These are phyloP conservation scores for Meripilus lineatus DNA, from an alignment of 1,284 basidiomycete genomes.

Conservation along the genomic window DNA sequence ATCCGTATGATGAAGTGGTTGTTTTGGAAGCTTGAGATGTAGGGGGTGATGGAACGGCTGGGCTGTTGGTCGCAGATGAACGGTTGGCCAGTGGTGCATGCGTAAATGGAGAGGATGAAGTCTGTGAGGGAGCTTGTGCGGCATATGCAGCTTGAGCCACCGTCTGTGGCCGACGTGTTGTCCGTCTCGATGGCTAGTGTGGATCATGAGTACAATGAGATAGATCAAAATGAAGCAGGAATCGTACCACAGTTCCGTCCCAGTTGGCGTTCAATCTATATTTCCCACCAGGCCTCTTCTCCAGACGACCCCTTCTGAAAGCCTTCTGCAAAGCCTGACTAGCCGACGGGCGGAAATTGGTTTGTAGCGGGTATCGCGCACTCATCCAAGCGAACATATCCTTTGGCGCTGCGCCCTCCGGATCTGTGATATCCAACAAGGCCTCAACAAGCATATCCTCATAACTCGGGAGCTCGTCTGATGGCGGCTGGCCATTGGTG, in stretches of 20 bases:
- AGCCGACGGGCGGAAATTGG: conserved; percentile 80
- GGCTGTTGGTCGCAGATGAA: conserved; percentile 22
- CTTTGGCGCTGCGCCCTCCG: conserved; percentile 74
- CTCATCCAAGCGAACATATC: conserved; percentile 78
- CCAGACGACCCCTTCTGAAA: conserved; percentile 68
- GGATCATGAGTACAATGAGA: neutral
- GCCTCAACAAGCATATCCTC: conserved; percentile 86
- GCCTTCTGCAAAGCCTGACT: conserved; percentile 82
- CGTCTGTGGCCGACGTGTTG: conserved; percentile 66
- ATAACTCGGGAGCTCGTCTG: conserved; percentile 74
- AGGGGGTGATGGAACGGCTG: conserved; percentile 13
- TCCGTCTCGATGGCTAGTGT: conserved; percentile 55
- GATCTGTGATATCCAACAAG: conserved; percentile 53
- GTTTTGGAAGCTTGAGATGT: conserved; percentile 7
- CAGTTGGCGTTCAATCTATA: conserved; percentile 68
- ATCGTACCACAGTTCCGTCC: conserved; percentile 73
- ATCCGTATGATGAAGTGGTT: conserved; percentile 9
- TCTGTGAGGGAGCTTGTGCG: conserved; percentile 25
- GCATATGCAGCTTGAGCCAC: conserved; percentile 36
- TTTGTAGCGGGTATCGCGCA: conserved; percentile 70
- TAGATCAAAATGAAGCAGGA: neutral
- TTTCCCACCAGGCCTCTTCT: conserved; percentile 64
- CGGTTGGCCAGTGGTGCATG: conserved; percentile 44
- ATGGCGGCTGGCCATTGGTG: conserved; percentile 22
- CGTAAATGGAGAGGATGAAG: conserved; percentile 52